Base-by-base conservation (phyloP, 257 asterid species). In the Rhazya stricta region DNA sequence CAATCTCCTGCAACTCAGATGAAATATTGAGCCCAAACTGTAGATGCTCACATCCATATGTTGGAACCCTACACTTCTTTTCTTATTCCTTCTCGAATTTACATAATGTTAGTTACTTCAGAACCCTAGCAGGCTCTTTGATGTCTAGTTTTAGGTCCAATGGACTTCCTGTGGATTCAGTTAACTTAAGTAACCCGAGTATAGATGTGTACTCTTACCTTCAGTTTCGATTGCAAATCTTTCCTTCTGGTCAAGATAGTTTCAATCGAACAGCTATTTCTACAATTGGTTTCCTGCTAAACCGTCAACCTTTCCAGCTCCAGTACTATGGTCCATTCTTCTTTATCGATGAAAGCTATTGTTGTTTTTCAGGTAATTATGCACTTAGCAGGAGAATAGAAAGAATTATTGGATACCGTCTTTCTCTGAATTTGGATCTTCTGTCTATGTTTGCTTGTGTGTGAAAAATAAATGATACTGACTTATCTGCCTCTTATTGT, bases 51-150 rank as follows among this genome's bases (percentile, higher is more conserved):
- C 72, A 87, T 80, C 96, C 98, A 8, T 91, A 88, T 80, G 81
- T 80, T n/a, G 98, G 98, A 84, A 82, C 83, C 42, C 73, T 93
- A 43, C 88, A 85, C 83, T 93, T 93, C 83, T 88, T 80, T 71
- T 89, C 98, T 27, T 74, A 42, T 77, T 84, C 98, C 82, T 93
- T 93, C 90, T 83, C 97, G 29, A 82, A 93, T 84, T 82, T 89
- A 21, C 80, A 67, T 5, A 91, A 93, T 63, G 76, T 79, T 29
- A 87, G 88, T 34, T 93, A 93, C 78, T 82, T 81, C 75, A 71
- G 58, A 60, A 76, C 75, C 77, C 98, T 93, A 69, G 67, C 74
- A 18, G 91, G 87, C n/a, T 58, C 80, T 58, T 75, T 93, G 77
- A 88, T 85, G 84, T n/a, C 80, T 29, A 75, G 56, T 11, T 84